These are phyloP conservation scores for Fraxinus baroniana DNA, from an alignment of 305 asterid genomes.

Conservation along the genomic window DNA sequence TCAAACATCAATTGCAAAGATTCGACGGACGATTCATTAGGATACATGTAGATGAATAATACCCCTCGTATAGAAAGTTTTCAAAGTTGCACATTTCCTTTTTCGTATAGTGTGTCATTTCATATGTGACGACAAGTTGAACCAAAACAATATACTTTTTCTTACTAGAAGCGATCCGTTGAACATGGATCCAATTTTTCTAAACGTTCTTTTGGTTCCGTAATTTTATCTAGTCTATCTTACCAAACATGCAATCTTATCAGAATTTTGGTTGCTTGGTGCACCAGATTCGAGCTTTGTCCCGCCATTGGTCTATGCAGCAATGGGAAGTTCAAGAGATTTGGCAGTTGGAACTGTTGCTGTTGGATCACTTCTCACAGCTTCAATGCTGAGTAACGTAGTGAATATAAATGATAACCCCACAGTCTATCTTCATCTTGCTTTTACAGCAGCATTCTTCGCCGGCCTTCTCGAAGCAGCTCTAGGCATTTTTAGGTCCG, in stretches of 20 bases:
- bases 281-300: constrained; percentile 81
- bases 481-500: constrained; percentile 72
- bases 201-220: background rate
- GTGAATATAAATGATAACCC: constrained; percentile 59
- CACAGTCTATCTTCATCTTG: constrained; percentile 71
- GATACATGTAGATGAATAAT: background rate
- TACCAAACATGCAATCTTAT: background rate
- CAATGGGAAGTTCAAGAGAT: constrained; percentile 95
- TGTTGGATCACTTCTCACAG: constrained; percentile 74
- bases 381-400: constrained; percentile 67
- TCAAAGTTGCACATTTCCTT: too few relatives aligned
- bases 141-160: too few relatives aligned
- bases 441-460: constrained; percentile 80
- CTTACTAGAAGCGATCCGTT: background rate
- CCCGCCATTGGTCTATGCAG: constrained; percentile 82
- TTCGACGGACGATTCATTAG: background rate
- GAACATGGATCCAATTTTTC: background rate
- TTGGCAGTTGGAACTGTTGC: constrained; percentile 96
- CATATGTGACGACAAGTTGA: too few relatives aligned
- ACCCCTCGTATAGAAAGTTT: too few relatives aligned
- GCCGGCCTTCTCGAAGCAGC: constrained; percentile 72
- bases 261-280: background rate
- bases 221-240: background rate
- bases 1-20: background rate
- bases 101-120: too few relatives aligned